A percentile compares a stretch with the other conserved stretches of the same genome.
phyloP scores from a whole-genome alignment of 2,329 filamentous ascomycete species.

The Diplodia scrobiculata region DNA sequence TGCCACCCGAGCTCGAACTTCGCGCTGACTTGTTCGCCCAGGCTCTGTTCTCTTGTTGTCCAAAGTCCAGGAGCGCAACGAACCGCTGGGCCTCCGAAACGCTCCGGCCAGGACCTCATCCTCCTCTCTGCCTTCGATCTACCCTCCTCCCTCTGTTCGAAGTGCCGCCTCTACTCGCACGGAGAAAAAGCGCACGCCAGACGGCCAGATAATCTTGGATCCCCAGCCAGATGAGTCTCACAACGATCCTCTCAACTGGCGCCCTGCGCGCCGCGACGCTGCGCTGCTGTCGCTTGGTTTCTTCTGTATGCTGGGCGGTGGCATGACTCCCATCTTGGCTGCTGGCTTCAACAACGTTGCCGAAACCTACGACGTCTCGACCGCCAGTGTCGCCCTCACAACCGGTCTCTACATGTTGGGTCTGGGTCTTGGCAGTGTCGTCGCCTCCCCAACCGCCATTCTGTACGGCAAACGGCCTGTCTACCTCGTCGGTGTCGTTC shows the following conservation, averaged over 20 bases:
- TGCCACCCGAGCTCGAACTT: background rate
- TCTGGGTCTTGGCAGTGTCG: constrained; percentile 77
- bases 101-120: constrained; percentile 63
- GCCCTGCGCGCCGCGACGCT: constrained; percentile 73
- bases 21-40: constrained; percentile 35
- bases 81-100: constrained; percentile 63
- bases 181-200: constrained; percentile 72
- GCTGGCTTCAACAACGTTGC: constrained; percentile 87
- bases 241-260: constrained; percentile 95
- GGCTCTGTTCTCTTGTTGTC: constrained; percentile 64
- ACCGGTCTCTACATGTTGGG: constrained; percentile 95
- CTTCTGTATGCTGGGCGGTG: constrained; percentile 90
- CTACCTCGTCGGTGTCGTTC: constrained; percentile 73
- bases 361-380: constrained; percentile 63
- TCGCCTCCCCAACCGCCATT: constrained; percentile 89
- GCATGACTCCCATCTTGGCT: constrained; percentile 86
- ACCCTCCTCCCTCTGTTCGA: constrained; percentile 33
- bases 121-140: constrained; percentile 56
- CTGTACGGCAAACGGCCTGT: constrained; percentile 87
- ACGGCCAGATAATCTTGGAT: constrained; percentile 83
- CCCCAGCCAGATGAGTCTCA: constrained; percentile 88
- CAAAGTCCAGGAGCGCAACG: constrained; percentile 59
- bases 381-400: constrained; percentile 77
- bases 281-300: constrained; percentile 82
- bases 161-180: constrained; percentile 28